Percentiles rank a stretch among this genome's conserved stretches.
Evolutionary conservation across 2,329 filamentous ascomycete species (phyloP).

Genomic region (Monosporascus ibericus): DNA sequence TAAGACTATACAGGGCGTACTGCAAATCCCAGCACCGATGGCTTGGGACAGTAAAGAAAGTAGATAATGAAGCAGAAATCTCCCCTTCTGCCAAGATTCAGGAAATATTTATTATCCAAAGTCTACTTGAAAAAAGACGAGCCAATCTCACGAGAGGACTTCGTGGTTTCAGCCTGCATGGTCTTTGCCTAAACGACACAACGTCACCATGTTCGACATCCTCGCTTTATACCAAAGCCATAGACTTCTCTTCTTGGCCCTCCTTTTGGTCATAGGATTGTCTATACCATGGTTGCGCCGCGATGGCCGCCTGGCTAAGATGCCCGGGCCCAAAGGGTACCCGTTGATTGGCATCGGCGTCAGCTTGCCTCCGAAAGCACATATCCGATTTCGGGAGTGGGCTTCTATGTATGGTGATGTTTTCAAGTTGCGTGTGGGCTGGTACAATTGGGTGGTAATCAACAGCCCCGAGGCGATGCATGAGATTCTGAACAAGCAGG

Average conservation of each 20-base stretch:
- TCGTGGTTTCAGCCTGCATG: too few species aligned
- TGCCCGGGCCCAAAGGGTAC: slow-evolving; percentile 9
- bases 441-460: slow-evolving; percentile 39
- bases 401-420: slow-evolving; percentile 37
- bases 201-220: background rate
- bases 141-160: too few species aligned
- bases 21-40: too few species aligned
- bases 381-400: slow-evolving; percentile 22
- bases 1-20: too few species aligned
- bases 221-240: slow-evolving; percentile 1
- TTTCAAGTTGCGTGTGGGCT: slow-evolving; percentile 36
- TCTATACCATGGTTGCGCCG: slow-evolving; percentile 9
- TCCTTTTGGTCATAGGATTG: background rate
- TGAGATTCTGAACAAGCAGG: slow-evolving; percentile 35
- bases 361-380: slow-evolving; percentile 8
- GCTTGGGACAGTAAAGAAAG: too few species aligned
- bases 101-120: too few species aligned
- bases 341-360: slow-evolving; percentile 12
- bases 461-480: slow-evolving; percentile 36
- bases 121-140: too few species aligned
- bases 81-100: too few species aligned
- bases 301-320: slow-evolving; percentile 9
- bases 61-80: too few species aligned
- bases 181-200: background rate
- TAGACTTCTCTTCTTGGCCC: background rate